Conservation (phyloP, 495 filamentous ascomycete genomes). For the Bacidia gigantensis region DNA sequence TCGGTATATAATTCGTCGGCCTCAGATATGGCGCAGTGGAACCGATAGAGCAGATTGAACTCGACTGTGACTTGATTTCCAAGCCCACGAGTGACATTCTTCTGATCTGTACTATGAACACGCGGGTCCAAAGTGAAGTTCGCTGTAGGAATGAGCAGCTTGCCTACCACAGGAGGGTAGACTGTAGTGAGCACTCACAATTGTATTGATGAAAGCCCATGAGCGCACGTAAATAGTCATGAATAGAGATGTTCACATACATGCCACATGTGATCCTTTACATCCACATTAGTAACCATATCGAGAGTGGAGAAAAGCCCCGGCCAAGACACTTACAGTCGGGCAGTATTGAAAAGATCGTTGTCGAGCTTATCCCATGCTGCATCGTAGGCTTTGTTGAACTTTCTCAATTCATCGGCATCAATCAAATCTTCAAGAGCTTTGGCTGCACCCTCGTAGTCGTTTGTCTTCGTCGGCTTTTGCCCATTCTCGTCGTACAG, state of each 20-base stretch:
- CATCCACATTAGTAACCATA: not conserved
- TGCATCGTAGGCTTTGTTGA: constrained; percentile 3
- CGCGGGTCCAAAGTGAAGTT: constrained; percentile 23
- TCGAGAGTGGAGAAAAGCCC: too few species aligned
- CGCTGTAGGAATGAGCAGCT: not conserved
- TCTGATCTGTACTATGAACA: constrained; percentile 14
- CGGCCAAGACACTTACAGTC: constrained; percentile 19
- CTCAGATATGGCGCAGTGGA: constrained; percentile 33
- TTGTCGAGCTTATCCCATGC: constrained; percentile 23
- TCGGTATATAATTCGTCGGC: constrained; percentile 36
- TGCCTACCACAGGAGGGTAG: constrained; percentile 2
- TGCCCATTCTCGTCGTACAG: not conserved
- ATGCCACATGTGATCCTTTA: constrained; percentile 24
- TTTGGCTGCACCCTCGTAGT: not conserved
- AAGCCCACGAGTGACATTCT: constrained; percentile 21
- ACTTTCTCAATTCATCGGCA: not conserved
- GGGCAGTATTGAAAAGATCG: constrained; percentile 28
- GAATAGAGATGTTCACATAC: constrained; percentile 24
- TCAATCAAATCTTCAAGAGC: not conserved
- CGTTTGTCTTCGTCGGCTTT: not conserved
- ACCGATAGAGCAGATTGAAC: constrained; percentile 44
- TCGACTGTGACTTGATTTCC: constrained; percentile 43
- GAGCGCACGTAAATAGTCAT: constrained; percentile 19
- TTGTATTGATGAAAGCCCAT: constrained; percentile 18
- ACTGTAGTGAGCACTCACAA: constrained; percentile 3